These are phyloP conservation scores for Aureobasidium sp. DNA, from an alignment of 2,329 filamentous ascomycete genomes.

Conservation along the genomic window DNA sequence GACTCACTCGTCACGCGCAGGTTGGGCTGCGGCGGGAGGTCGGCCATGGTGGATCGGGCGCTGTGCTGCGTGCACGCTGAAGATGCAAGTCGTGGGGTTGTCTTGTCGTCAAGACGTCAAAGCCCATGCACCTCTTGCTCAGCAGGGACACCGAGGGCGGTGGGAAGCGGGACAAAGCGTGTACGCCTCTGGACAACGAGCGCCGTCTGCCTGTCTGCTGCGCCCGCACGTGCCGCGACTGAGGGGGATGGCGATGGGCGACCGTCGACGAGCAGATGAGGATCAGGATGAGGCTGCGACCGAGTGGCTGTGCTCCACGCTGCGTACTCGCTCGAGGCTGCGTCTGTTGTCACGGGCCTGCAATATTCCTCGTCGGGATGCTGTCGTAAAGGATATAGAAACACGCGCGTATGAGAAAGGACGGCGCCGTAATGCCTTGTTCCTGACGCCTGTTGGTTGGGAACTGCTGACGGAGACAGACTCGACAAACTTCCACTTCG, in stretches of 20 bases:
- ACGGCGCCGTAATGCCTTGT: neutral
- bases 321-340: neutral
- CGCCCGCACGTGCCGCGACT: neutral
- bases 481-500: neutral
- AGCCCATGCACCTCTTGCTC: too few relatives aligned
- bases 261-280: neutral
- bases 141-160: neutral
- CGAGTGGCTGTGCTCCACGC: conserved; percentile 4
- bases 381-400: neutral
- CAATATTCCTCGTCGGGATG: neutral
- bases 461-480: neutral
- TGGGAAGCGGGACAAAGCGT: neutral
- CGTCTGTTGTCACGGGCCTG: neutral
- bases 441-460: neutral
- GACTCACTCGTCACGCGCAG: conserved; percentile 82
- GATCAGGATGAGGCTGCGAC: neutral
- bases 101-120: neutral
- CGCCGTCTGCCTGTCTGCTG: neutral
- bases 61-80: neutral
- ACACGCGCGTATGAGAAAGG: neutral
- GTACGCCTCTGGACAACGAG: neutral
- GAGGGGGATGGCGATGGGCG: neutral
- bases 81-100: neutral
- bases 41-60: conserved; percentile 31
- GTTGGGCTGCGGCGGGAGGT: conserved; percentile 55